phyloP scores from a whole-genome alignment of 139 green algal species.

The Chlamydomonas applanata region DNA sequence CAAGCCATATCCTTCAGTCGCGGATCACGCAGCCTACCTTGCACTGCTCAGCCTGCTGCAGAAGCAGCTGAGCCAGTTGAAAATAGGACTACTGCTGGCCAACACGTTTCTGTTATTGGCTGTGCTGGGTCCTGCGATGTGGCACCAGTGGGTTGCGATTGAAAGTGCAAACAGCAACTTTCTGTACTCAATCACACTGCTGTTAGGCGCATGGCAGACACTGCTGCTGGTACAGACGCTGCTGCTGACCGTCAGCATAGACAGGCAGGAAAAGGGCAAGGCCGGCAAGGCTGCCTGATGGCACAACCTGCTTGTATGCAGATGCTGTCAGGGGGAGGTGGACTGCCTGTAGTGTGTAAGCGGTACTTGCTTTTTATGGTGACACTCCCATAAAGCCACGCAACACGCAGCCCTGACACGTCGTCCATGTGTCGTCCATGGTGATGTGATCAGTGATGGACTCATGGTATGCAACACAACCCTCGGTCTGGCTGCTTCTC shows the following conservation, averaged over 20 bases:
- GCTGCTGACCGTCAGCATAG: slow-evolving; percentile 11
- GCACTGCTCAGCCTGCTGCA: slow-evolving; percentile 43
- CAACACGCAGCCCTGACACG: no score
- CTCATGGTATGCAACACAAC: no score
- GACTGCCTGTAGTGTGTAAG: no score
- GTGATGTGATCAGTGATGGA: no score
- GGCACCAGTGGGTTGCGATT: slow-evolving; percentile 69
- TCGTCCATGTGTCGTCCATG: no score
- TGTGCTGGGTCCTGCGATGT: slow-evolving; percentile 62
- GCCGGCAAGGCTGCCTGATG: no score
- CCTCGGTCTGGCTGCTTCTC: no score
- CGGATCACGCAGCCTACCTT: slow-evolving; percentile 55
- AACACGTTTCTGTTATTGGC: slow-evolving; percentile 54
- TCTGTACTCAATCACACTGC: slow-evolving; percentile 77
- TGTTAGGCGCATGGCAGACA: slow-evolving; percentile 57
- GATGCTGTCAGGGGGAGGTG: no score
- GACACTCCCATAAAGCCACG: no score
- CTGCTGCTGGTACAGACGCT: slow-evolving; percentile 32
- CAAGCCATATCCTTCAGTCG: slow-evolving; percentile 64
- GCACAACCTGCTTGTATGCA: no score
- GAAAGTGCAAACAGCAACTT: slow-evolving; percentile 81
- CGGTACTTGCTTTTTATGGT: no score
- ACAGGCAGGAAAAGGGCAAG: neutral
- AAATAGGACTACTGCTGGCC: slow-evolving; percentile 45
- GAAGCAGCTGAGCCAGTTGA: slow-evolving; percentile 32